These are phyloP conservation scores for Kondoa subrosea DNA, from an alignment of 768 basidiomycete species.

Conservation along the genomic window DNA sequence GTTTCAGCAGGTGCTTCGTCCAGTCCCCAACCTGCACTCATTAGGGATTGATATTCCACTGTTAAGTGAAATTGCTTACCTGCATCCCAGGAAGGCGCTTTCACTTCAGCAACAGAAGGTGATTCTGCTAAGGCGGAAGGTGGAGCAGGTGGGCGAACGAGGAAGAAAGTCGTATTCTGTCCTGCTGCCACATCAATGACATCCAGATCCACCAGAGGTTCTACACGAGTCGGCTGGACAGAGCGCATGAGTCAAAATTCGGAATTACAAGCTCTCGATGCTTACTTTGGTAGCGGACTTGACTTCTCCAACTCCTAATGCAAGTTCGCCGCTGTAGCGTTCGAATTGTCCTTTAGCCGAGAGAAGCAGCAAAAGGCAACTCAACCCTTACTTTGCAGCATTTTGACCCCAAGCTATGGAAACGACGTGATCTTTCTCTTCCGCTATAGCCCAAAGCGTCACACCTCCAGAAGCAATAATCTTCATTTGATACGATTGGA, in stretches of 20 bases:
- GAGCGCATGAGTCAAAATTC: no score
- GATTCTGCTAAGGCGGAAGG: not conserved
- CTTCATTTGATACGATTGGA: constrained; percentile 53
- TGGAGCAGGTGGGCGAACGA: constrained; percentile 45
- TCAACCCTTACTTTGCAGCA: constrained; percentile 8
- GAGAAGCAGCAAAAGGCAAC: not conserved
- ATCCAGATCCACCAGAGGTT: constrained; percentile 58
- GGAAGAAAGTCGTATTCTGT: constrained; percentile 68
- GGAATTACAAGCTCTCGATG: no score
- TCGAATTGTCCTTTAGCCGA: not conserved
- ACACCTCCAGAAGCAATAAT: constrained; percentile 64
- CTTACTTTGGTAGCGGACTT: constrained; percentile 29
- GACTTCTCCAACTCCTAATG: constrained; percentile 43
- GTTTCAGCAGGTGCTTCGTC: not conserved
- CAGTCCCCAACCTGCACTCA: not conserved
- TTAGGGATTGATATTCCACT: no score
- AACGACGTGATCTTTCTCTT: constrained; percentile 55
- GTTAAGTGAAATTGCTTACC: no score
- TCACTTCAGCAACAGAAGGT: not conserved
- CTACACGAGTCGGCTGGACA: constrained; percentile 39
- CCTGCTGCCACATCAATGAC: constrained; percentile 50
- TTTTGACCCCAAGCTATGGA: constrained; percentile 44
- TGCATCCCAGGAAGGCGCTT: no score
- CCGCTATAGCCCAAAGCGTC: constrained; percentile 63
- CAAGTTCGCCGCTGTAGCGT: constrained; percentile 52